Percentiles rank a stretch among this genome's conserved stretches.
Evolutionary conservation across 1,284 basidiomycete species (phyloP).

Genomic region (Moniliella sp.): DNA sequence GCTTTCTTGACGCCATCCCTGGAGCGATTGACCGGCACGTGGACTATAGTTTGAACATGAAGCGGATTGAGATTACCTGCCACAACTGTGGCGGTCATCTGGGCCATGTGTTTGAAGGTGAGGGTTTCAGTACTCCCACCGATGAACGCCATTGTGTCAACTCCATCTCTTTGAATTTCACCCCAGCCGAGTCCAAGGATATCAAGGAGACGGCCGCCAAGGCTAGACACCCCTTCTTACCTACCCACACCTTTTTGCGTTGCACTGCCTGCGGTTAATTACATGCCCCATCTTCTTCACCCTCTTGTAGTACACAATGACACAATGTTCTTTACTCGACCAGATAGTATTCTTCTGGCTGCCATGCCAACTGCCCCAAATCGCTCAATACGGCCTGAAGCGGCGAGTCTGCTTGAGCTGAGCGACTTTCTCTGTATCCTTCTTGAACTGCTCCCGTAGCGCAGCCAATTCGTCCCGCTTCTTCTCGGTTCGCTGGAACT

Average conservation of each 20-base stretch:
- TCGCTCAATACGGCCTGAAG: constrained; percentile 31
- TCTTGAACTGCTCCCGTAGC: constrained; percentile 23
- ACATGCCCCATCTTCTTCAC: too few relatives aligned
- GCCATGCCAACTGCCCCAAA: too few relatives aligned
- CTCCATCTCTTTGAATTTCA: constrained; percentile 1
- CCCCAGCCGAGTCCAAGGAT: background rate
- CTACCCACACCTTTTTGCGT: too few relatives aligned
- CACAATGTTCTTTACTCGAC: too few relatives aligned
- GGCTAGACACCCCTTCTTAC: too few relatives aligned
- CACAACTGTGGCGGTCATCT: constrained; percentile 61
- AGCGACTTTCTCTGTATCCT: constrained; percentile 21
- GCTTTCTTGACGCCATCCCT: constrained; percentile 89
- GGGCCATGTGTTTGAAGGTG: constrained; percentile 78
- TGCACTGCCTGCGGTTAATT: too few relatives aligned
- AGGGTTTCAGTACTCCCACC: constrained; percentile 45
- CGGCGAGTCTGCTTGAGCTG: constrained; percentile 17
- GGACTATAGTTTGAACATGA: constrained; percentile 36
- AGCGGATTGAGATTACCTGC: constrained; percentile 54
- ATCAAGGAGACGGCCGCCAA: too few relatives aligned
- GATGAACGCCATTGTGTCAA: constrained; percentile 55
- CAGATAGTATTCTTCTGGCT: too few relatives aligned
- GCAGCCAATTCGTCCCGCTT: constrained; percentile 23
- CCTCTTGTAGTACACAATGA: too few relatives aligned
- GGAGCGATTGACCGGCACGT: constrained; percentile 52
- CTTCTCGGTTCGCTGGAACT: constrained; percentile 25